Evolutionary conservation across 345 rosid species (phyloP).

Genomic region (Crucihimalaya himalaica): DNA sequence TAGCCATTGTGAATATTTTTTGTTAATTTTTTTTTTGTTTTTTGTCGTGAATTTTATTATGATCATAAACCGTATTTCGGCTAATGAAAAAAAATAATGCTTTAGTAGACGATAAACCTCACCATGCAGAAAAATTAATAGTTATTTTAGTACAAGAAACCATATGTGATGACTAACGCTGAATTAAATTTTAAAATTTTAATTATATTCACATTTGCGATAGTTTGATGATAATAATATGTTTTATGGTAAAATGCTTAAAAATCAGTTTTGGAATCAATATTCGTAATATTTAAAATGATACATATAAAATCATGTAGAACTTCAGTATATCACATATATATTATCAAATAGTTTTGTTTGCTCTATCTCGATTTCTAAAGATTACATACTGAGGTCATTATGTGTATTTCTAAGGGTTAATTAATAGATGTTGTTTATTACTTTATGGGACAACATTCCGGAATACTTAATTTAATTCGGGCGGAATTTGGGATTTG

Average conservation of each 20-base stretch:
- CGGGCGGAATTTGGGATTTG: constrained; percentile 26
- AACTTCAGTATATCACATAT: background rate
- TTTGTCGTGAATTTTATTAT: too few relatives aligned
- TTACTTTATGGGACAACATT: constrained; percentile 26
- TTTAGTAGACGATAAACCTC: too few relatives aligned
- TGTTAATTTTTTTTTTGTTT: too few relatives aligned
- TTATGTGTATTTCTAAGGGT: background rate
- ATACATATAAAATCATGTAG: background rate
- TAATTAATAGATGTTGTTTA: background rate
- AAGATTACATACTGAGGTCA: background rate
- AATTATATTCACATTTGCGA: background rate
- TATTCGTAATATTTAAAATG: background rate
- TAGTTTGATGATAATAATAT: background rate
- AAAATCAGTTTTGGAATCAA: background rate
- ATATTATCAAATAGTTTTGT: too few relatives aligned
- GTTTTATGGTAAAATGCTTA: background rate
- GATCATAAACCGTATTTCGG: too few relatives aligned
- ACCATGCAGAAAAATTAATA: too few relatives aligned
- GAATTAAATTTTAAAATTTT: background rate
- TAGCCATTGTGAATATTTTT: too few relatives aligned
- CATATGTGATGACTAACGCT: background rate
- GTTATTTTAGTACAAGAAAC: too few relatives aligned
- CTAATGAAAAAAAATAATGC: too few relatives aligned
- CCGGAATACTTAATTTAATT: constrained; percentile 25
- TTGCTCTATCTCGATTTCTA: too few relatives aligned